Percentiles rank a stretch among this genome's conserved stretches.
phyloP scores from a whole-genome alignment of 1,284 basidiomycete genomes.

The Cerrena zonata region DNA sequence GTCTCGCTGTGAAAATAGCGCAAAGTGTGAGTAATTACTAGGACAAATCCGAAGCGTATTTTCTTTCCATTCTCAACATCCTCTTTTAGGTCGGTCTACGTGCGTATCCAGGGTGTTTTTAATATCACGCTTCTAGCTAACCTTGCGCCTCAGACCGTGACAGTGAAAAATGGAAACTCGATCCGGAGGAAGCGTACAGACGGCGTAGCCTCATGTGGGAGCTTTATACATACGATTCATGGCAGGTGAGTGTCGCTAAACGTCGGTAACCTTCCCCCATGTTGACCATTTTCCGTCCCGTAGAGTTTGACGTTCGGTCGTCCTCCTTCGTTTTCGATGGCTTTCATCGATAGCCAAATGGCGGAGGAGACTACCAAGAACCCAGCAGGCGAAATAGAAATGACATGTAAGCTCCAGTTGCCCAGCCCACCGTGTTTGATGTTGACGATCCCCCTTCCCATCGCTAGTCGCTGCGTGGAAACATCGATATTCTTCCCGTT shows the following conservation, averaged over 20 bases:
- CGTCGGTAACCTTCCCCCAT: slow-evolving; percentile 12
- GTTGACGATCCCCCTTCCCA: slow-evolving; percentile 10
- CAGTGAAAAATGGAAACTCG: slow-evolving; percentile 61
- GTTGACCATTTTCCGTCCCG: too few relatives aligned
- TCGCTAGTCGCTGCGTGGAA: slow-evolving; percentile 56
- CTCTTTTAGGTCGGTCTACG: slow-evolving; percentile 54
- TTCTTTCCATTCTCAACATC: background rate
- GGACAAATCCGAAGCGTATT: background rate
- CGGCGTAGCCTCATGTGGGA: slow-evolving; percentile 62
- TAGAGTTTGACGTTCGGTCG: slow-evolving; percentile 69
- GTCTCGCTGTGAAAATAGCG: slow-evolving; percentile 59
- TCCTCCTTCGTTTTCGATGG: slow-evolving; percentile 55
- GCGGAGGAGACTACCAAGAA: slow-evolving; percentile 46
- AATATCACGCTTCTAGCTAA: background rate
- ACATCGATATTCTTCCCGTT: slow-evolving; percentile 55
- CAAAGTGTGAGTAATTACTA: slow-evolving; percentile 50
- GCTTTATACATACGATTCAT: slow-evolving; percentile 60
- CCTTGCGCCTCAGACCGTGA: slow-evolving; percentile 45
- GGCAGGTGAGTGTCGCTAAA: slow-evolving; percentile 44
- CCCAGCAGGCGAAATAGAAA: slow-evolving; percentile 51
- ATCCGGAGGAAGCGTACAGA: slow-evolving; percentile 51
- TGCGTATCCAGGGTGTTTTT: slow-evolving; percentile 30
- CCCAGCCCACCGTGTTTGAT: slow-evolving; percentile 8
- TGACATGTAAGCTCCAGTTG: slow-evolving; percentile 50
- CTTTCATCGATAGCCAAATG: slow-evolving; percentile 57